Evolutionary conservation across 805 yeast species (phyloP).

Genomic region (Komagataella pastoris): DNA sequence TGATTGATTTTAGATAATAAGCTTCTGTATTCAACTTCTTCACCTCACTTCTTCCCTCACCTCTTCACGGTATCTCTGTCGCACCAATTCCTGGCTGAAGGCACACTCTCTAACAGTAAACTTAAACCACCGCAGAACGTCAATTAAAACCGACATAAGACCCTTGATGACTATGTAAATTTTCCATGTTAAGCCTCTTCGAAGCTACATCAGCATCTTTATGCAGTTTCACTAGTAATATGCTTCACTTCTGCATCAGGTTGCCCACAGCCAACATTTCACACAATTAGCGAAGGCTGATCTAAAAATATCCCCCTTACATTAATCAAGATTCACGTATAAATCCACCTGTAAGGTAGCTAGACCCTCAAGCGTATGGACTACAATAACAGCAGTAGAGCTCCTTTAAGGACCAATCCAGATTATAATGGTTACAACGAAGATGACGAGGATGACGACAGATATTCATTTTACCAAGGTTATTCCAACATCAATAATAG

Average conservation of each 20-base stretch:
- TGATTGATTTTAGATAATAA: too few relatives aligned
- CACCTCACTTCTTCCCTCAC: too few relatives aligned
- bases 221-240: background rate
- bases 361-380: background rate
- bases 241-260: background rate
- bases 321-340: background rate
- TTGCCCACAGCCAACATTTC: background rate
- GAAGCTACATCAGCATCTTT: background rate
- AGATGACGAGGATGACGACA: background rate
- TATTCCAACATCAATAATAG: background rate
- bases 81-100: too few relatives aligned
- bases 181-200: background rate
- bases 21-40: too few relatives aligned
- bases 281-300: background rate
- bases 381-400: background rate
- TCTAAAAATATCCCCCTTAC: background rate
- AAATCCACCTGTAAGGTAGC: background rate
- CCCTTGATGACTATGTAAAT: background rate
- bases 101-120: background rate
- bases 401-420: background rate
- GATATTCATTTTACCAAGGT: background rate
- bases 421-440: background rate
- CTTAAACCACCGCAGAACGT: background rate
- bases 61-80: too few relatives aligned
- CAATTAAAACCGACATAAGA: background rate